Evolutionary conservation across 2,329 filamentous ascomycete species (phyloP), one percentile per base, ranked within the genome.

Genomic region (Macrophomina pseudophaseolina): DNA sequence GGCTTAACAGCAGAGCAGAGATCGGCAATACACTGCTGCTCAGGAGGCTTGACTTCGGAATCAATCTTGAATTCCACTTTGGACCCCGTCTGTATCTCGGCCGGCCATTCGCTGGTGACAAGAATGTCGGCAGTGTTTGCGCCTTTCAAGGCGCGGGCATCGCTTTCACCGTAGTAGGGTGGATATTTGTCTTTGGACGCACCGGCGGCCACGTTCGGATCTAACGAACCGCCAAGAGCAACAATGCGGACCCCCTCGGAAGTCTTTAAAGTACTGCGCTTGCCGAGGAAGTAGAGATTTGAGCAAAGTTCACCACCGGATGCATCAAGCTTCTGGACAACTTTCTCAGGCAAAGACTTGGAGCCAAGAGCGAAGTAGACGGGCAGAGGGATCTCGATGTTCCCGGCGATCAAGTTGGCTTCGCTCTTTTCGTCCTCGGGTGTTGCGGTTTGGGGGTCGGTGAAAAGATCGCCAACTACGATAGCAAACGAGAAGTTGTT

Each of bases 251-350:
- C 84, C 1, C 94, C 94, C 70, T 97, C 94, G 0, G 91, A 90
- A 0, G 94, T 98, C 77, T 95, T 98, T 63, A 93, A 90, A 14
- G 90, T 89, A 68, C 91, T 92, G 73, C 93, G 90, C 78, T 95
- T 96, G 66, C 92, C 94, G 0, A 99, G 86, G 73, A 91, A 97
- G 79, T 92, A 92, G 11, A 99, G 86, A 75, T 99, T 98, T n/a
- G 90, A 86, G 76, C 93, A 97, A 18, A 99, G 85, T 73, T 90
- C 88, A 69, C 85, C 82, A 68, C 79, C 90, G 69, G 91, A 87
- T 40, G 86, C 85, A 74, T 92, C 86, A 63, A 98, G 85, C 75
- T 89, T 93, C 73, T 91, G 87, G 23, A 91, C 82, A 28, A 97
- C 86, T 35, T 83, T 80, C 3, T 83, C 78, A 0, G 95, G 95